Evolutionary conservation across 805 yeast genomes (phyloP), one percentile per base, ranked within the genome.

Genomic region (Suhomyces xylopsoci): DNA sequence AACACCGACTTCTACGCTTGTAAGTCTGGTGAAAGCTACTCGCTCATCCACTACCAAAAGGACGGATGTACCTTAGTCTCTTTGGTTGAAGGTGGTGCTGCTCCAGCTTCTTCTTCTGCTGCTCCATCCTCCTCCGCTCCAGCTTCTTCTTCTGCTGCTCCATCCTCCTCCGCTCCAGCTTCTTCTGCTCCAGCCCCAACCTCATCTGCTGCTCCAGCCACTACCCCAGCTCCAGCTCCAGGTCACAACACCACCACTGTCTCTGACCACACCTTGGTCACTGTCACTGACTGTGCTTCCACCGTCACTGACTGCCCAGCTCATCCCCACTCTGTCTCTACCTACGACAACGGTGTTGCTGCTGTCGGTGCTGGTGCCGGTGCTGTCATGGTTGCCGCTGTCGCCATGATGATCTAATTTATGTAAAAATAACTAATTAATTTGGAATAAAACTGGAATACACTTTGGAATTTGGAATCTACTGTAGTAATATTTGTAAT

Each of bases 231-330:
- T 7, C 68, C 70, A 36, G 61, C 62, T 45, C 61, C 61, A 19
- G 38, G 50, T 38, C 52, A 45, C 6, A 45, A 49, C n/a, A 26
- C 60, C 53, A 49, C 57, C 61, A 42, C 62, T 53, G 24, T 58
- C 49, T 56, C 62, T 52, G 49, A 65, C 51, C 55, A 68, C 69
- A 51, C 71, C 53, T 28, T 59, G 56, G 58, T 60, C 53, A 58
- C 67, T 55, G 50, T 64, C 64, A 59, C 68, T 56, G 58, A 68
- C 53, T 56, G 68, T 62, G 52, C 58, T 45, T 62, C 62, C 55
- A 28, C 67, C 52, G 53, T 62, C 61, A 45, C 70, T 10, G 62
- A 53, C 49, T 58, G 51, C 45, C 65, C 65, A 54, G 67, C 69
- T 60, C 62, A 43, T 64, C 62, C 54, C 49, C 58, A 58, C n/a